Base-by-base conservation (phyloP, 345 rosid species). In the Syzygium jambos region DNA sequence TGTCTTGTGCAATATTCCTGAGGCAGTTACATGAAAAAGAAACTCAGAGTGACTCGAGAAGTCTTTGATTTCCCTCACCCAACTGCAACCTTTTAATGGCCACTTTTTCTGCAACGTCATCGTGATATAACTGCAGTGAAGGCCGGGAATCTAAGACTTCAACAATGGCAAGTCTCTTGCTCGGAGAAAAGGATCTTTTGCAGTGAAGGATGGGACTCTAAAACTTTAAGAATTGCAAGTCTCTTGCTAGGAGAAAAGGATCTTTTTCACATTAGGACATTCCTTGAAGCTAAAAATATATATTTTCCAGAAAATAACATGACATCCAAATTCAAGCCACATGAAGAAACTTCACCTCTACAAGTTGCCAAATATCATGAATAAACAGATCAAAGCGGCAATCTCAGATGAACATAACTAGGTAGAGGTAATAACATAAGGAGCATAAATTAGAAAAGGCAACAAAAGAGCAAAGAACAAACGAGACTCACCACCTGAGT, bases 401-500 rank as follows among this genome's bases (percentile, higher is more conserved):
- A 38, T 34, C 80, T 23, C 1, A 1, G 54, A 49, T 46, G 22
- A 46, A 83, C 55, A 83, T 83, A 83, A 25, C 38, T 83, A 51
- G 55, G n/a, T 15, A 52, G 43, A n/a, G 21, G 51, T 9, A 53
- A 30, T 1, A 4, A n/a, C 1, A 30, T 38, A 84, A 84, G 57
- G 55, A 84, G 51, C 25, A 29, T 15, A 51, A 51, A 65, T n/a
- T 51, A 52, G 49, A 16, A 65, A 46, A 51, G 13, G 43, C 17
- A 21, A 29, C 22, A 63, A 8, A 34, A 86, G 77, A 25, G 49
- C 7, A n/a, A 21, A 56, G 83, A 84, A 29, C 10, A 59, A 41
- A 34, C 27, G 10, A 22, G 14, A 65, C 51, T 78, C 87, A 93
- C 98, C 95, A 68, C 87, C 92, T 73, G 92, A 86, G 85, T 87